phyloP scores from a whole-genome alignment of 352 stramenopile species.

The Thalassiosira pacifica region DNA sequence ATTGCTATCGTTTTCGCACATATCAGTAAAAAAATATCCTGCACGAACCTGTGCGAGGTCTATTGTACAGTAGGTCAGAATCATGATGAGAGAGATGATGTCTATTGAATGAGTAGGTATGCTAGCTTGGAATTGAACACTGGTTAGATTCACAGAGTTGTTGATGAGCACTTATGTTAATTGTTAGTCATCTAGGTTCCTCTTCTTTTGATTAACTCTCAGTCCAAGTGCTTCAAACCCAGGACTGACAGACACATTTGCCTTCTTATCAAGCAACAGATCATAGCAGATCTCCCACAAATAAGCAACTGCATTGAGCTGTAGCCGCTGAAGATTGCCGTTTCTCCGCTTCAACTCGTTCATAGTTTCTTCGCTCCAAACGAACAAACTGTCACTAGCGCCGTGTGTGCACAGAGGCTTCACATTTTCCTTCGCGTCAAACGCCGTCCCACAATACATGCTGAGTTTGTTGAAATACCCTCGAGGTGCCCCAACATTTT shows the following conservation, averaged over 20 bases:
- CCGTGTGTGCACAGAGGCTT: background rate
- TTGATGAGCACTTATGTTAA: too few species aligned
- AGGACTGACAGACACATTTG: conserved; percentile 4
- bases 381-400: background rate
- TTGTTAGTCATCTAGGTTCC: background rate
- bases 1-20: too few species aligned
- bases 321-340: background rate
- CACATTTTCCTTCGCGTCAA: background rate
- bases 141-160: too few species aligned
- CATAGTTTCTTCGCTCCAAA: conserved; percentile 15
- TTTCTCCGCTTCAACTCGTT: background rate
- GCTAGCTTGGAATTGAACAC: too few species aligned
- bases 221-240: background rate
- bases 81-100: too few species aligned
- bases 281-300: conserved; percentile 5
- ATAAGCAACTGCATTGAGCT: background rate
- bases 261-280: background rate
- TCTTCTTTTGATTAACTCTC: background rate
- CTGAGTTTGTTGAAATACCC: conserved; percentile 29
- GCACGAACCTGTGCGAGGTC: too few species aligned
- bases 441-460: conserved; percentile 17
- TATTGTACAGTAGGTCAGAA: too few species aligned
- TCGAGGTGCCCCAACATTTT: background rate
- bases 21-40: too few species aligned
- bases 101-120: too few species aligned